These are phyloP conservation scores for Aotearoamyces nothofagi DNA, from an alignment of 2,329 filamentous ascomycete genomes.

Conservation along the genomic window DNA sequence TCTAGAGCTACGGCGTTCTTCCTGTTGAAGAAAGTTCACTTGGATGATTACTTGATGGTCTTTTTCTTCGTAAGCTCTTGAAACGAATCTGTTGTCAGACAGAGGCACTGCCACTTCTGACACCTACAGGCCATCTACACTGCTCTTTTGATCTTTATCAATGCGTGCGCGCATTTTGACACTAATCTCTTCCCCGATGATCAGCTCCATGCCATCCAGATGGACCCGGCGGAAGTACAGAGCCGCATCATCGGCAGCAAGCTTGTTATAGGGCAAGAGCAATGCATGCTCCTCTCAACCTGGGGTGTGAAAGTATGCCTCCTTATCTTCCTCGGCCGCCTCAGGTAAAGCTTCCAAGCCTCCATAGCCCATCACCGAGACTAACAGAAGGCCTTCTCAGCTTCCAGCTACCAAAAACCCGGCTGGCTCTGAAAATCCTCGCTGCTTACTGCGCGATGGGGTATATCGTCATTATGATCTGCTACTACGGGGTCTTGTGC, in stretches of 20 bases:
- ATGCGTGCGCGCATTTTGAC: conserved; percentile 21
- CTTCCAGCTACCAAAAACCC: conserved; percentile 5
- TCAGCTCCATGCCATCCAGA: conserved; percentile 17
- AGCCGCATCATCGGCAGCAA: conserved; percentile 30
- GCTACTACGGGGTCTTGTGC: conserved; percentile 28
- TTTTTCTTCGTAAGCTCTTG: conserved; percentile 21
- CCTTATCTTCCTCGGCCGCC: conserved; percentile 25
- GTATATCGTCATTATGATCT: conserved; percentile 21
- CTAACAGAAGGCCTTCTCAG: conserved; percentile 3
- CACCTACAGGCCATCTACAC: conserved; percentile 19
- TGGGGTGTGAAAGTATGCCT: conserved; percentile 38
- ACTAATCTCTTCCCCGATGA: conserved; percentile 24
- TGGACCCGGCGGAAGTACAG: conserved; percentile 23
- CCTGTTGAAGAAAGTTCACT: conserved; percentile 7
- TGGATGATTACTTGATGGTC: conserved; percentile 24
- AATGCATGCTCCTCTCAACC: conserved; percentile 30
- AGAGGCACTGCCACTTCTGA: conserved; percentile 1
- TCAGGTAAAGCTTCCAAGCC: no score
- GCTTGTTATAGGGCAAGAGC: conserved; percentile 30
- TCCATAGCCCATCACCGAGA: no score
- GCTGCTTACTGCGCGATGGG: conserved; percentile 29
- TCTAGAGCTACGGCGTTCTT: no score
- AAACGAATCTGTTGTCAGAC: not conserved
- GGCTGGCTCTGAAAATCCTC: conserved; percentile 28
- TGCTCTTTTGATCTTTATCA: conserved; percentile 20